phyloP scores from a whole-genome alignment of 2,329 filamentous ascomycete genomes.

The Talaromyces albobiverticillius region DNA sequence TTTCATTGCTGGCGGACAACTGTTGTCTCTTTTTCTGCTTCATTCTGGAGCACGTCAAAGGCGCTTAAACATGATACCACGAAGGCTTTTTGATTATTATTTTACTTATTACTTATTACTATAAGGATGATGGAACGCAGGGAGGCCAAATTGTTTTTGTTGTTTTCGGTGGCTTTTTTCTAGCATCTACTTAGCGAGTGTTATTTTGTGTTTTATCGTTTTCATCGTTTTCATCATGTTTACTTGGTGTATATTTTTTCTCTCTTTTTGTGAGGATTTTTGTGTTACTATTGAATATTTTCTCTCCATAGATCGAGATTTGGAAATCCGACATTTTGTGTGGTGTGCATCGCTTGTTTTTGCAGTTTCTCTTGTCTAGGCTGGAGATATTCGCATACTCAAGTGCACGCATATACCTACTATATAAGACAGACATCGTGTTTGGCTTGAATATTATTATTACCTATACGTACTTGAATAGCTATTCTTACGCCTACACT shows the following conservation, averaged over 20 bases:
- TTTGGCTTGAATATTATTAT: too few relatives aligned
- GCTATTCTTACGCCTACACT: too few relatives aligned
- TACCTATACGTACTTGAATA: too few relatives aligned
- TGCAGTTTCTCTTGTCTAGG: too few relatives aligned
- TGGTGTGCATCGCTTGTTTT: too few relatives aligned
- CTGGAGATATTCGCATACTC: conserved; percentile 2
- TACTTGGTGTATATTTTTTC: too few relatives aligned
- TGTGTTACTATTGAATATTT: too few relatives aligned
- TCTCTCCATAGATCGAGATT: too few relatives aligned
- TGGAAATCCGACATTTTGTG: too few relatives aligned
- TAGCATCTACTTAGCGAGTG: conserved; percentile 5
- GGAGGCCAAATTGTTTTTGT: not conserved
- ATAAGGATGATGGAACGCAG: too few relatives aligned
- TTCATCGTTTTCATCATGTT: conserved; percentile 4
- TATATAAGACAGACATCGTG: too few relatives aligned
- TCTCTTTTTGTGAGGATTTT: too few relatives aligned
- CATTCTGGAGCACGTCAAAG: not conserved
- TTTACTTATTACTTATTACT: not conserved
- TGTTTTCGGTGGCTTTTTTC: not conserved
- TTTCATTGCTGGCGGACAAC: not conserved
- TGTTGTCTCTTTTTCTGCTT: not conserved
- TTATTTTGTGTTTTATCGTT: conserved; percentile 6
- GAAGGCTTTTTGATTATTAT: not conserved
- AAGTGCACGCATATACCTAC: not conserved
- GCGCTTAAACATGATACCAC: not conserved